These are phyloP conservation scores for Microbotryum saponariae DNA, from an alignment of 1,284 basidiomycete genomes.

Conservation along the genomic window DNA sequence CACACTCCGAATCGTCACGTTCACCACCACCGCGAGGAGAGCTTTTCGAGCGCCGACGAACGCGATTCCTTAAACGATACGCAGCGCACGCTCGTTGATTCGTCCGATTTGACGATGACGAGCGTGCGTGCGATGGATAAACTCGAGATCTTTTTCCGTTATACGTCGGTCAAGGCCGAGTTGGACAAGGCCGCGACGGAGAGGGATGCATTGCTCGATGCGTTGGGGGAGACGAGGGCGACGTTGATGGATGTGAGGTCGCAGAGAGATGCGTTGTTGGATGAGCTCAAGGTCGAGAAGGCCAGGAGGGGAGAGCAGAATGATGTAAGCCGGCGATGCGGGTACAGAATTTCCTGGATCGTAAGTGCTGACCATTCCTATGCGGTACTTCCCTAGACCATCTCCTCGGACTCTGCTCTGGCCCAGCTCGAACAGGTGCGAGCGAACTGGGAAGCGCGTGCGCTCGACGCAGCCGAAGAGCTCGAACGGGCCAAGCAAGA, in stretches of 20 bases:
- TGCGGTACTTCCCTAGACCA: background rate
- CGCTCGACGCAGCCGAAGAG: slow-evolving; percentile 7
- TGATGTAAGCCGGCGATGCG: background rate
- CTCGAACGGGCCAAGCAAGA: slow-evolving; percentile 5
- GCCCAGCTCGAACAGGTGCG: slow-evolving; percentile 10
- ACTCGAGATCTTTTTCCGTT: slow-evolving; percentile 31
- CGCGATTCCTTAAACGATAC: background rate
- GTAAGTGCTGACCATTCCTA: too few species aligned
- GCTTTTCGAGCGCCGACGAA: background rate
- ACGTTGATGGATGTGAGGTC: slow-evolving; percentile 18
- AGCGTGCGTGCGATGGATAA: slow-evolving; percentile 27
- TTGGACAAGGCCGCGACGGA: slow-evolving; percentile 27
- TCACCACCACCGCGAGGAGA: background rate
- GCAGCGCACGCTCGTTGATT: background rate
- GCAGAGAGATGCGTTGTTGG: slow-evolving; percentile 15
- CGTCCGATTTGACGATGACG: background rate
- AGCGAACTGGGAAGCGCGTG: slow-evolving; percentile 12
- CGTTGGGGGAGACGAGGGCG: slow-evolving; percentile 19
- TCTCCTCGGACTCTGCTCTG: background rate
- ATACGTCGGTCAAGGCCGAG: slow-evolving; percentile 23
- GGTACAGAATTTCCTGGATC: too few species aligned
- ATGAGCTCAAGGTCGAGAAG: slow-evolving; percentile 6
- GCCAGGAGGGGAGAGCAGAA: background rate
- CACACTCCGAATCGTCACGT: slow-evolving; percentile 1
- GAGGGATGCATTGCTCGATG: slow-evolving; percentile 27